Conservation (phyloP, 768 basidiomycete genomes). For the Pulveroboletus frians region DNA sequence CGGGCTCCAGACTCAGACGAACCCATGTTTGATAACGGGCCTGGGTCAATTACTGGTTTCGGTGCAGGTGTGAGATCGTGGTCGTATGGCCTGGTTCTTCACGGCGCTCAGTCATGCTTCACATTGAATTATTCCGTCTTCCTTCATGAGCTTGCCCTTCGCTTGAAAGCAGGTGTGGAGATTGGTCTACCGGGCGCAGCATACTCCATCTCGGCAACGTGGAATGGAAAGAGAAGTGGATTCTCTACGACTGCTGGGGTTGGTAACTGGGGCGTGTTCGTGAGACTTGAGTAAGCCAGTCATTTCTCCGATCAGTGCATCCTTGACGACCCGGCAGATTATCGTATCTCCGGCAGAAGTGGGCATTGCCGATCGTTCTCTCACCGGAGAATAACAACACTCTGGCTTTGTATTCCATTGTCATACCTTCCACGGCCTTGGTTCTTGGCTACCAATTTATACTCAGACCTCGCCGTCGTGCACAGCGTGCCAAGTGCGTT, state of each 20-base stretch:
- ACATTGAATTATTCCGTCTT: slow-evolving; percentile 47
- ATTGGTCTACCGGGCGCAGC: slow-evolving; percentile 42
- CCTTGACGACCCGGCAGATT: slow-evolving; percentile 35
- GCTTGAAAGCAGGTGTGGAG: slow-evolving; percentile 47
- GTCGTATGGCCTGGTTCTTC: slow-evolving; percentile 46
- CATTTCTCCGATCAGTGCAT: slow-evolving; percentile 6
- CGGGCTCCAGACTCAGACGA: slow-evolving; percentile 19
- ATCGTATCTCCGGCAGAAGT: slow-evolving; percentile 51
- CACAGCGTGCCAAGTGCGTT: slow-evolving; percentile 48
- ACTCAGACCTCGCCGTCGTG: slow-evolving; percentile 50
- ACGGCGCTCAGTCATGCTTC: slow-evolving; percentile 43
- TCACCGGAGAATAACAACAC: slow-evolving; percentile 44
- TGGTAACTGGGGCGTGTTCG: slow-evolving; percentile 42
- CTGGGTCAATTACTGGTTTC: slow-evolving; percentile 51
- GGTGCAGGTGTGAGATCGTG: slow-evolving; percentile 42
- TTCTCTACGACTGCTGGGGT: slow-evolving; percentile 43
- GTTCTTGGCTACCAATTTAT: slow-evolving; percentile 53
- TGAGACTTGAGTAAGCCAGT: slow-evolving; percentile 48
- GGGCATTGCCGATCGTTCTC: slow-evolving; percentile 54
- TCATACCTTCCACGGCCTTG: slow-evolving; percentile 52
- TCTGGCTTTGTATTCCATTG: slow-evolving; percentile 45
- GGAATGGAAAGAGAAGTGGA: slow-evolving; percentile 42
- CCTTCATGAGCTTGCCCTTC: slow-evolving; percentile 51
- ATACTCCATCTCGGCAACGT: slow-evolving; percentile 42
- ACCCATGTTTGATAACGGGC: slow-evolving; percentile 24